These are phyloP conservation scores for Cydonia oblonga DNA, from an alignment of 331 rosid genomes.

Conservation along the genomic window DNA sequence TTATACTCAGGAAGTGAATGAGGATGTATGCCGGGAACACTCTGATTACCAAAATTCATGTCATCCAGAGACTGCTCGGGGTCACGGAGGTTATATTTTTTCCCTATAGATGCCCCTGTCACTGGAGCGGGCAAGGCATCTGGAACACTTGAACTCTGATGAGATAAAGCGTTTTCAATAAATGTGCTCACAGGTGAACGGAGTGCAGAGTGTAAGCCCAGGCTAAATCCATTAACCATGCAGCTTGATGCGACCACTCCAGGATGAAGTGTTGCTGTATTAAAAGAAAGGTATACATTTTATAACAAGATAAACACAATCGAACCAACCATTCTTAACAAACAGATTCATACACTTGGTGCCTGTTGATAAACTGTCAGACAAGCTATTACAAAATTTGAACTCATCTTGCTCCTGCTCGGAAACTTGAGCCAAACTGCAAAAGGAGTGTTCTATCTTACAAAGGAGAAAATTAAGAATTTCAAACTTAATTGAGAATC, in stretches of 20 bases:
- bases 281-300: constrained; percentile 16
- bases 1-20: constrained; percentile 67
- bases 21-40: constrained; percentile 49
- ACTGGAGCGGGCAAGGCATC: constrained; percentile 26
- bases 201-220: constrained; percentile 42
- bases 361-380: constrained; percentile 34
- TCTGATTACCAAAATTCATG: constrained; percentile 30
- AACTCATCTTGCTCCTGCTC: constrained; percentile 46
- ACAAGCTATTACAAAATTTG: constrained; percentile 37
- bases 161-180: constrained; percentile 35
- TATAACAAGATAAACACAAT: constrained; percentile 3
- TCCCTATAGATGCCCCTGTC: constrained; percentile 39
- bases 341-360: constrained; percentile 36
- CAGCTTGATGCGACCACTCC: constrained; percentile 39
- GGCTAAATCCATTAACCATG: constrained; percentile 41
- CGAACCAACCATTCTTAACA: constrained; percentile 2
- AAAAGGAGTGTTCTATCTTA: constrained; percentile 24
- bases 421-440: constrained; percentile 48
- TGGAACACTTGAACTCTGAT: constrained; percentile 39
- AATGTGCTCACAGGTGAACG: constrained; percentile 32
- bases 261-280: constrained; percentile 33
- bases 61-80: constrained; percentile 39
- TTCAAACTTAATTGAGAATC: neutral
- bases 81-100: constrained; percentile 31
- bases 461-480: constrained; percentile 4